Evolutionary conservation across 2,329 filamentous ascomycete species (phyloP).

Genomic region (Rutstroemia sp.): DNA sequence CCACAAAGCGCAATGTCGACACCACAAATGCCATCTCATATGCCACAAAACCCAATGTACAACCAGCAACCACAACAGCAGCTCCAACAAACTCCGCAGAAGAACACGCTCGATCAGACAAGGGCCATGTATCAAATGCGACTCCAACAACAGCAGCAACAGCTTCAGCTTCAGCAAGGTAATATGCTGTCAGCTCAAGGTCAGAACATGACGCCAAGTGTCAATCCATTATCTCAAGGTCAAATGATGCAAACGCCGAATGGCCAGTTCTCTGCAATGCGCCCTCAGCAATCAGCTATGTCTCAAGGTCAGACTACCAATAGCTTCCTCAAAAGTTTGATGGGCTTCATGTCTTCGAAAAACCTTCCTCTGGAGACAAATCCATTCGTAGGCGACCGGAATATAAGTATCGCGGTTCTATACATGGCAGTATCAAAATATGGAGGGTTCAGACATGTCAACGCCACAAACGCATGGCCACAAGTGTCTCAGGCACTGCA

Average conservation of each 20-base stretch:
- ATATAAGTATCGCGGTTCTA: slow-evolving; percentile 66
- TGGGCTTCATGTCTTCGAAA: slow-evolving; percentile 68
- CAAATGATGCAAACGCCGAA: slow-evolving; percentile 52
- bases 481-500: slow-evolving; percentile 60
- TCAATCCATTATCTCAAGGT: slow-evolving; percentile 26
- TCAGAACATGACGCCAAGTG: slow-evolving; percentile 37
- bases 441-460: slow-evolving; percentile 71
- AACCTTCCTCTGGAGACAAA: slow-evolving; percentile 67
- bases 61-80: slow-evolving; percentile 26
- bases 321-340: slow-evolving; percentile 68
- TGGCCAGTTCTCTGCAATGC: slow-evolving; percentile 47
- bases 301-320: slow-evolving; percentile 47
- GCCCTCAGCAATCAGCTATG: slow-evolving; percentile 43
- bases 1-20: slow-evolving; percentile 47
- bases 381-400: slow-evolving; percentile 66
- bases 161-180: slow-evolving; percentile 58
- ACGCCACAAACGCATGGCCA: slow-evolving; percentile 63
- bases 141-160: slow-evolving; percentile 66
- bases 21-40: slow-evolving; percentile 36
- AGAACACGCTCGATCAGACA: slow-evolving; percentile 56
- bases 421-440: slow-evolving; percentile 71
- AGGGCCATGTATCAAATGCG: slow-evolving; percentile 77
- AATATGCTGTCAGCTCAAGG: slow-evolving; percentile 26
- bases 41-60: slow-evolving; percentile 32
- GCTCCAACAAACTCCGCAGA: slow-evolving; percentile 35